These are phyloP conservation scores for Stagonosporopsis rhizophila DNA, from an alignment of 2,329 filamentous ascomycete species.

Conservation along the genomic window DNA sequence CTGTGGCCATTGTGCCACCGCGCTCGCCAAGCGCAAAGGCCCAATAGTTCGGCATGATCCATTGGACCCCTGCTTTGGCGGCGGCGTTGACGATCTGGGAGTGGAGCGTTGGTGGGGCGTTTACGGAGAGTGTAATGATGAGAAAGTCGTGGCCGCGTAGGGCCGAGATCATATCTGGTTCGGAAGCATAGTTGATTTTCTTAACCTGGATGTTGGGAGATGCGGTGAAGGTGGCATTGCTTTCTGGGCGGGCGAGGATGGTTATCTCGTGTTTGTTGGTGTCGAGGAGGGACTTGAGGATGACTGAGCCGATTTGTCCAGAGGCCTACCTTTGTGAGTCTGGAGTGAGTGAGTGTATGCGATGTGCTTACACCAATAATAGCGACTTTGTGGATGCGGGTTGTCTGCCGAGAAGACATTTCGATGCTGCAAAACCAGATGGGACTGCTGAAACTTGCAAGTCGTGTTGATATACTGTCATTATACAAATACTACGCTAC, in stretches of 20 bases:
- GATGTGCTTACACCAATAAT: slow-evolving; percentile 45
- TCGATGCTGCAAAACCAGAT: background rate
- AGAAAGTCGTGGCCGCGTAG: slow-evolving; percentile 50
- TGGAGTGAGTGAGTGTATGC: too few species aligned
- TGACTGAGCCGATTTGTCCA: slow-evolving; percentile 50
- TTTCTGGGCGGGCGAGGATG: slow-evolving; percentile 52
- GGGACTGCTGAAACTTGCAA: background rate
- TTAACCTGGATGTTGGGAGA: slow-evolving; percentile 49
- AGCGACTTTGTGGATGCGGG: slow-evolving; percentile 39
- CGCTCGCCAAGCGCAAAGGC: slow-evolving; percentile 32
- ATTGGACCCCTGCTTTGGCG: slow-evolving; percentile 47
- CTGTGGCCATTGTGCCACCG: background rate
- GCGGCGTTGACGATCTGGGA: slow-evolving; percentile 45
- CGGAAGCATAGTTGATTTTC: slow-evolving; percentile 42
- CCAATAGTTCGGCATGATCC: slow-evolving; percentile 52
- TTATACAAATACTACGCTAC: too few species aligned
- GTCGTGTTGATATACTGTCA: too few species aligned
- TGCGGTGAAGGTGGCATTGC: slow-evolving; percentile 50
- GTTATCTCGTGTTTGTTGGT: slow-evolving; percentile 39
- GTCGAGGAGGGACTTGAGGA: slow-evolving; percentile 48
- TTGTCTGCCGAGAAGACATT: slow-evolving; percentile 6
- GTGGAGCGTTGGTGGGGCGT: slow-evolving; percentile 38
- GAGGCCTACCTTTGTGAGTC: slow-evolving; percentile 29
- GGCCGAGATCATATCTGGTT: slow-evolving; percentile 39
- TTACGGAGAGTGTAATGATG: slow-evolving; percentile 49